Evolutionary conservation across 2,329 filamentous ascomycete species (phyloP).

Genomic region (Mycosphaerella sp.): DNA sequence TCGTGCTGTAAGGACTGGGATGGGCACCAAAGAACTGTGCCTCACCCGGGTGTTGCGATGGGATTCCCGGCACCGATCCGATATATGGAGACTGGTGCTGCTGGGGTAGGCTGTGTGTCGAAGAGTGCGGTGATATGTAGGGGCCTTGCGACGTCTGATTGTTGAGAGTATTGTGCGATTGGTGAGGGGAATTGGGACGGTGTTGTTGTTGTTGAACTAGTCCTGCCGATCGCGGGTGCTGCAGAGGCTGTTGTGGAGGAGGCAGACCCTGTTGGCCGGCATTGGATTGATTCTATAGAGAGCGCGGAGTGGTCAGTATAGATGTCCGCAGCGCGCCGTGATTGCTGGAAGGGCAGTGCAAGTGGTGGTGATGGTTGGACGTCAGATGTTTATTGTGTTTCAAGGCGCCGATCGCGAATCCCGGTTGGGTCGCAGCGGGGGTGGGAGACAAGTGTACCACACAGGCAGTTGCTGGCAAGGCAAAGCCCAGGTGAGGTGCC

Average conservation of each 20-base stretch:
- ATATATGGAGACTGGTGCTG: conserved; percentile 58
- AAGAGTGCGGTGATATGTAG: conserved; percentile 62
- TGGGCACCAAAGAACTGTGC: conserved; percentile 70
- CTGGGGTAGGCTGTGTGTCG: conserved; percentile 49
- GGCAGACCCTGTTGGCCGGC: conserved; percentile 58
- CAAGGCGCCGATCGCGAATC: conserved; percentile 17
- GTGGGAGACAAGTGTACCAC: conserved; percentile 1
- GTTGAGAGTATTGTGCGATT: conserved; percentile 51
- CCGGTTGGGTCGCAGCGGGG: conserved; percentile 11
- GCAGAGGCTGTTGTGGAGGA: conserved; percentile 54
- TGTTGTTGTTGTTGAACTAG: conserved; percentile 70
- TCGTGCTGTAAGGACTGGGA: conserved; percentile 74
- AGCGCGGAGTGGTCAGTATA: conserved; percentile 16
- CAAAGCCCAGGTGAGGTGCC: conserved; percentile 6
- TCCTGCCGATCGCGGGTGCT: conserved; percentile 64
- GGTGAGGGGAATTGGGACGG: conserved; percentile 58
- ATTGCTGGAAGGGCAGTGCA: conserved; percentile 12
- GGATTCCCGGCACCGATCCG: conserved; percentile 55
- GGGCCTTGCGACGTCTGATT: conserved; percentile 47
- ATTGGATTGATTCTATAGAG: conserved; percentile 28
- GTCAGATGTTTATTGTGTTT: conserved; percentile 18
- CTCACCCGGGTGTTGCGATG: conserved; percentile 59
- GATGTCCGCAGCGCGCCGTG: conserved; percentile 12
- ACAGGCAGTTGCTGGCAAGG: conserved; percentile 8
- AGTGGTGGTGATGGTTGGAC: conserved; percentile 4